Base-by-base conservation (phyloP, 139 green algal species). In the Zygnema cylindricum region DNA sequence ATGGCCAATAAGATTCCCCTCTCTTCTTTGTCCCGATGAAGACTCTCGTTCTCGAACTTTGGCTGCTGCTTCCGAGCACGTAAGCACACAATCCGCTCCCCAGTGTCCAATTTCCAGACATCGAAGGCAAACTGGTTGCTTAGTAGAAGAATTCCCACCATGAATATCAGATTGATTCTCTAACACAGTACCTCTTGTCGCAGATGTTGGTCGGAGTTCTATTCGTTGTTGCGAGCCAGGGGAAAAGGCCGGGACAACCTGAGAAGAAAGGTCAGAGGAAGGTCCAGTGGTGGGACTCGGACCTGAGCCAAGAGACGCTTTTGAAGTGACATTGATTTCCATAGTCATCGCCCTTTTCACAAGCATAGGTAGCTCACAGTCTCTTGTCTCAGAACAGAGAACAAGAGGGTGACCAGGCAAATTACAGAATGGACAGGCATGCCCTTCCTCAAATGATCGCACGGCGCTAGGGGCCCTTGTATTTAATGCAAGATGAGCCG, bases 371-470 rank as follows among this genome's bases (percentile, higher is more conserved):
- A 79, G 16, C 71, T 79, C 71, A 43, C 38, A 43, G 36, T 79
- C 71, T 54, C 71, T 41, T 16, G 71, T 79, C 71, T 79, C 71
- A 43, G 71, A 79, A 16, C 71, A 79, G 7, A 79, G 38, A 79
- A 43, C 71, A 25, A 79, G 16, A 11, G 71, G 36, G 16, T 79
- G 71, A 23, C 71, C 71, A 11, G 36, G 36, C 11, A 79, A 43
- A 16, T 43, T 43, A 43, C 71, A 79, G 16, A 79, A 79, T 11
- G 71, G 71, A 43, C 71, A 79, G 16, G 16, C 49, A 3, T 43
- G 36, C 36, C 71, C 71, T 41, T 54, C 7, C 11, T 16, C 71
- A 63, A 63, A 63, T 63, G 49, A 63, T 16, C 7, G 16, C 3
- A 16, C 7, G 7, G 11, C 7, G 3, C 71, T 16, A 23, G 71